phyloP scores from a whole-genome alignment of 768 basidiomycete species.

The Termitomyces sp. region DNA sequence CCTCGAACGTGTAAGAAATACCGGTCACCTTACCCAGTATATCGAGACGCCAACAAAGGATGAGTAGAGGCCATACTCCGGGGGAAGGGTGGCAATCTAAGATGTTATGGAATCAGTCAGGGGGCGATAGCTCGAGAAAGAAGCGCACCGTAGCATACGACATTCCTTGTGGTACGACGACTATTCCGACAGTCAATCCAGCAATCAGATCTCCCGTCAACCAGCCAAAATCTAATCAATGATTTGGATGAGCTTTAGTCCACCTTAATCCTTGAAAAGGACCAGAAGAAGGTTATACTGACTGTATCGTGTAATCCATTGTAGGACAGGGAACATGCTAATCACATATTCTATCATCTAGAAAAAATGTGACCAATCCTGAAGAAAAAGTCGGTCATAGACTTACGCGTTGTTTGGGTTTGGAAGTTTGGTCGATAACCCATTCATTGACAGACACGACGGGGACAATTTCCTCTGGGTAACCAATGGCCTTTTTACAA shows the following conservation, averaged over 20 bases:
- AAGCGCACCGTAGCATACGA: conserved; percentile 69
- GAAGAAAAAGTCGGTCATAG: background rate
- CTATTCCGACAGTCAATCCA: conserved; percentile 91
- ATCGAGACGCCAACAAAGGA: conserved; percentile 84
- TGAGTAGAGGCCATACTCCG: conserved; percentile 91
- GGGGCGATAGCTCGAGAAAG: background rate
- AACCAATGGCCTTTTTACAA: conserved; percentile 53
- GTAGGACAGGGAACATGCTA: conserved; percentile 77
- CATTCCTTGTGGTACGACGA: conserved; percentile 92
- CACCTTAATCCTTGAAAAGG: background rate
- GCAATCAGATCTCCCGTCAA: conserved; percentile 83
- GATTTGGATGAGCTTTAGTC: background rate
- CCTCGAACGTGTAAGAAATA: background rate
- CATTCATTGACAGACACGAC: conserved; percentile 58
- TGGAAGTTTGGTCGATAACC: conserved; percentile 29
- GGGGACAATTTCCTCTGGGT: conserved; percentile 57
- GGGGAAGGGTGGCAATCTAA: conserved; percentile 77
- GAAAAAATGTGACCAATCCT: conserved; percentile 4
- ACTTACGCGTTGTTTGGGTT: conserved; percentile 51
- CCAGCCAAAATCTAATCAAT: conserved; percentile 64
- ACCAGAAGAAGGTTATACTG: conserved; percentile 19
- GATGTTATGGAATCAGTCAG: background rate
- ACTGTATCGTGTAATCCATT: conserved; percentile 90
- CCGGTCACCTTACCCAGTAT: conserved; percentile 59
- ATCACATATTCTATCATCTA: conserved; percentile 64